phyloP scores from a whole-genome alignment of 345 rosid genomes.

The Brassica juncea region DNA sequence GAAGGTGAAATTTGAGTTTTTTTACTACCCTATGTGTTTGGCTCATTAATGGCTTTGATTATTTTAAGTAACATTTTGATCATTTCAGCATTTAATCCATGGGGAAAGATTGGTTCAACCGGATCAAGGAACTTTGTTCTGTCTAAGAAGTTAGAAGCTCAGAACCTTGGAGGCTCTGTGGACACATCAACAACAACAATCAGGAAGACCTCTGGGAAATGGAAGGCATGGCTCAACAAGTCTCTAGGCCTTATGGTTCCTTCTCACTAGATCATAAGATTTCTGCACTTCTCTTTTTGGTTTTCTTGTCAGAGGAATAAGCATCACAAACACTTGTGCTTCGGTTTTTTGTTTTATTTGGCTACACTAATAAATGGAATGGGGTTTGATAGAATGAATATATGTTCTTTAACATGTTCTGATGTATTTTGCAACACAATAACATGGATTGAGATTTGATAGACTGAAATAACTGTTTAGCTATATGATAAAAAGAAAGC shows the following conservation, averaged over 20 bases:
- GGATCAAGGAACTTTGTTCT: conserved; percentile 75
- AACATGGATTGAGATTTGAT: background rate
- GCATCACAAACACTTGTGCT: conserved; percentile 5
- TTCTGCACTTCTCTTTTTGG: background rate
- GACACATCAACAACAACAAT: conserved; percentile 27
- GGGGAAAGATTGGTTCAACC: conserved; percentile 72
- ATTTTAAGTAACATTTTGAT: background rate
- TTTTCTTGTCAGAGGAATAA: conserved; percentile 9
- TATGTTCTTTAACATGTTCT: background rate
- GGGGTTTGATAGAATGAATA: background rate
- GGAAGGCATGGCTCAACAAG: conserved; percentile 65
- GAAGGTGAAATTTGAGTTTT: conserved; percentile 30
- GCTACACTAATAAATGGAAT: conserved; percentile 2
- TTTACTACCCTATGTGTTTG: background rate
- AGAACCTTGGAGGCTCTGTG: conserved; percentile 16
- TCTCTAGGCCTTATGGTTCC: conserved; percentile 68
- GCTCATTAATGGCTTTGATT: background rate
- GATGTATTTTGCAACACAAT: no score
- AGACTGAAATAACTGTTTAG: background rate
- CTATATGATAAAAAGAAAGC: background rate
- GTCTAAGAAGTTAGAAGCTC: conserved; percentile 62
- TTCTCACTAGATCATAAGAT: conserved; percentile 50
- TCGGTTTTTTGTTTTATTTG: background rate
- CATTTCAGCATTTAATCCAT: conserved; percentile 61
- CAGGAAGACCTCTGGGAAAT: conserved; percentile 21